Conservation (phyloP, 2,329 filamentous ascomycete genomes). For the Calonectria fujianensis region DNA sequence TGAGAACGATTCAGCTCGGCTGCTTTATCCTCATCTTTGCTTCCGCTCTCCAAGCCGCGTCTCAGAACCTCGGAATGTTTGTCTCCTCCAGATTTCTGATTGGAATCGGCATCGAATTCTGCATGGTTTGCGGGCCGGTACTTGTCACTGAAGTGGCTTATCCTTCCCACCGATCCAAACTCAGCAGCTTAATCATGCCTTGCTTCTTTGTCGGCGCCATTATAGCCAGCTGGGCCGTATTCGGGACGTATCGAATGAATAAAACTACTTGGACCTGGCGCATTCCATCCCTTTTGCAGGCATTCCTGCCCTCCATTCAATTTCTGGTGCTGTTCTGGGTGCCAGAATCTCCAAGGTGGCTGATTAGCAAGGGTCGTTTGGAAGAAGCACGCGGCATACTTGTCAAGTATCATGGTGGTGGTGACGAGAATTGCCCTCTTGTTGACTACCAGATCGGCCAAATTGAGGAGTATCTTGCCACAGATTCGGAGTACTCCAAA, state of each 20-base stretch:
- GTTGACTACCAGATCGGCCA: conserved; percentile 18
- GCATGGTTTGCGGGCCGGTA: conserved; percentile 52
- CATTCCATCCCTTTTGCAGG: conserved; percentile 29
- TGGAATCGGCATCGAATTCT: conserved; percentile 53
- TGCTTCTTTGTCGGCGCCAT: conserved; percentile 43
- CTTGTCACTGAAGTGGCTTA: conserved; percentile 58
- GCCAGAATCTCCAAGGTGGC: conserved; percentile 26
- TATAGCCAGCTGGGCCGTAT: conserved; percentile 26
- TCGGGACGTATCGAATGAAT: conserved; percentile 25
- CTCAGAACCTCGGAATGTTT: conserved; percentile 52
- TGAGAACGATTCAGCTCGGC: conserved; percentile 1
- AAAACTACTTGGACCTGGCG: conserved; percentile 30
- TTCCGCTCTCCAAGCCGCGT: conserved; percentile 54
- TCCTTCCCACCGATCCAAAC: conserved; percentile 55
- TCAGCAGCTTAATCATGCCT: conserved; percentile 56
- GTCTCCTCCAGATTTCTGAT: conserved; percentile 55
- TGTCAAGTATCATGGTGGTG: conserved; percentile 14
- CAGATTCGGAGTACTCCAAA: neutral
- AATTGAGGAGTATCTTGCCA: conserved; percentile 7
- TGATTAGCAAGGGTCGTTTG: neutral
- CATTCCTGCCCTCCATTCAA: conserved; percentile 10
- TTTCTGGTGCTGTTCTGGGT: conserved; percentile 38
- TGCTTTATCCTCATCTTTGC: conserved; percentile 55
- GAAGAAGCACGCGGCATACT: neutral
- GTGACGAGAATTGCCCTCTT: conserved; percentile 5